Evolutionary conservation across 306 rosid species (phyloP), one percentile per base, ranked within the genome.

Genomic region (Oemleria cerasiformis): DNA sequence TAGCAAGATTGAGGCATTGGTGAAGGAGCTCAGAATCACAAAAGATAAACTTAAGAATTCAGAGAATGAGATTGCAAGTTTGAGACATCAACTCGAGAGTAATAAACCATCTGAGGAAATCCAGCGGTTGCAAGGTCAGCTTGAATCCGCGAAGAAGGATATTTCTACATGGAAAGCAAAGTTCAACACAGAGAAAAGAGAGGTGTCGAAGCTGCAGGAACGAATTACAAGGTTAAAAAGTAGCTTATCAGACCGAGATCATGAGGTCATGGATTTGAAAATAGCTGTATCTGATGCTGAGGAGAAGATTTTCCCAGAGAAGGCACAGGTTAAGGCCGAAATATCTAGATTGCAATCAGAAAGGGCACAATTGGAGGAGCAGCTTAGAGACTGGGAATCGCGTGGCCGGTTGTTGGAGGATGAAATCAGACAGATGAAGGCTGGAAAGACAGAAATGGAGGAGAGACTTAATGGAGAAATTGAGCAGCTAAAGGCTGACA

Each of bases 241-340:
- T 39, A 91, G 97, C 78, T 85, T 95, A 63, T 67, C 84, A 16
- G 99, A 86, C 81, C 87, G 99, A 38, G 96, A 86, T 57, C 85
- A 78, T 8, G 99, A 95, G 82, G 71, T 88, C 68, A 76, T 92
- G 90, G 96, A 91, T 67, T 84, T 95, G 80, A 95, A 95, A 80
- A 71, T 83, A 12, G 97, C 80, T 1, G 95, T 95, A 30, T 95
- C 99, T 3, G 99, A 95, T 74, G 97, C 99, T 0, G 97, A 95
- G 90, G 73, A 88, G 85, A 95, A 95, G 77, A 89, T 95, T 58
- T 95, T 95, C 79, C 99, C 99, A 0, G 99, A 95, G 82, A 95
- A 95, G 85, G 80, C 90, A 69, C 86, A 90, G 60, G 68, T 92
- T 74, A 90, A 90, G 86, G 77, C 96, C 0, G 96, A 91, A 82